Conservation (phyloP, 164 flowering plant genomes). For the Malania oleifera region DNA sequence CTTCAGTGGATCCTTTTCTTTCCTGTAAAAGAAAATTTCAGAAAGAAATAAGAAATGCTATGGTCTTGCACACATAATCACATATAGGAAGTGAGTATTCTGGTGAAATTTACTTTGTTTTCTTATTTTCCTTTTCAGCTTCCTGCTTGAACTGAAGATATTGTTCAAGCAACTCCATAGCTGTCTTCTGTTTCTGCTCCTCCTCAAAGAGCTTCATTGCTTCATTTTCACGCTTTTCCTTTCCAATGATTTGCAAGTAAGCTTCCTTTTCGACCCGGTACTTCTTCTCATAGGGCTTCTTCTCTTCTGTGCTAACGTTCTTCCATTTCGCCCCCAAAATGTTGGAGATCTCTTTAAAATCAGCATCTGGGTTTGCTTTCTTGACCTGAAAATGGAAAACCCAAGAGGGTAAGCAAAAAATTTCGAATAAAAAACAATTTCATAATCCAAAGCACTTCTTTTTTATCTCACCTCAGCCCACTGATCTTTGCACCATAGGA, state of each 20-base stretch:
- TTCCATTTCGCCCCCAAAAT: constrained; percentile 86
- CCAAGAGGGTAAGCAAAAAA: not conserved
- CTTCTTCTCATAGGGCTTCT: constrained; percentile 89
- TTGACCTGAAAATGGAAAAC: constrained; percentile 40
- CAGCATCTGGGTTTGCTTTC: constrained; percentile 74
- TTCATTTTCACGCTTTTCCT: constrained; percentile 84
- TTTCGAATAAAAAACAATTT: not conserved
- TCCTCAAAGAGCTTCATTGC: constrained; percentile 86
- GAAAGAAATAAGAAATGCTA: not conserved
- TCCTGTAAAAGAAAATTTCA: constrained; percentile 38
- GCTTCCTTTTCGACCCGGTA: constrained; percentile 74
- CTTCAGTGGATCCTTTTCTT: constrained; percentile 73
- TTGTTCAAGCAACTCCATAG: constrained; percentile 89
- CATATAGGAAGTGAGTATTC: too few species aligned
- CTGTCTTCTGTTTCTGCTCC: constrained; percentile 88
- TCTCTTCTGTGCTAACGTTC: constrained; percentile 65
- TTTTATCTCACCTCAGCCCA: constrained; percentile 65
- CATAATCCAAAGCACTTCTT: not conserved
- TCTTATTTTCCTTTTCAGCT: constrained; percentile 50
- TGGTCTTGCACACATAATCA: too few species aligned
- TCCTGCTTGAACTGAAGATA: constrained; percentile 77
- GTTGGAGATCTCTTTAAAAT: constrained; percentile 72
- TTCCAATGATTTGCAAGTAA: constrained; percentile 64
- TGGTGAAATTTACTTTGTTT: constrained; percentile 36
- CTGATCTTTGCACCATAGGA: constrained; percentile 81